Conservation (phyloP, 306 rosid genomes). For the Ziziphus jujuba region DNA sequence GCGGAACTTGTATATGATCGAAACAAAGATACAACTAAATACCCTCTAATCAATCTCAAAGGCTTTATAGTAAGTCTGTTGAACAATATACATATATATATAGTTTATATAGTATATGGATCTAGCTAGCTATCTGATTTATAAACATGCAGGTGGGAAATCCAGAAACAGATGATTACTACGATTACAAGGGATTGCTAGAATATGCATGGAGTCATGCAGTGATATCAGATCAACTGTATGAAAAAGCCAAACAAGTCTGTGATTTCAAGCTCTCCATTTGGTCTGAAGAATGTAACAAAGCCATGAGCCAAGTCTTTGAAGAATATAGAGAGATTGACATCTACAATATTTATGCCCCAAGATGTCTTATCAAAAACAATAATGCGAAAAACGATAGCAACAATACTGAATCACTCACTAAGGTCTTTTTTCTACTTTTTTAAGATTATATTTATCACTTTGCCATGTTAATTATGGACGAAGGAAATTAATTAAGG, state of each 20-base stretch:
- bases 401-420: background rate
- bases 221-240: background rate
- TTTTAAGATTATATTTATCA: no score
- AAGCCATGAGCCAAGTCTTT: background rate
- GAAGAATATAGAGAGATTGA: background rate
- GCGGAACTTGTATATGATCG: background rate
- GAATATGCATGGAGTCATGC: slow-evolving; percentile 2
- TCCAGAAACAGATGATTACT: background rate
- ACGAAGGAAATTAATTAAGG: background rate
- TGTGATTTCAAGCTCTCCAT: background rate
- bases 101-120: background rate
- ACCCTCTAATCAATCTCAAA: background rate
- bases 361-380: background rate
- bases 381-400: background rate
- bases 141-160: background rate
- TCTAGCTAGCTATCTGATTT: background rate
- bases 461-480: no score
- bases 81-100: no score
- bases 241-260: background rate
- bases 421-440: background rate
- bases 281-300: background rate
- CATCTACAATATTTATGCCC: background rate
- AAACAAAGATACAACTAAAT: background rate
- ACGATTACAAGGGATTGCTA: background rate
- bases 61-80: background rate